These are phyloP conservation scores for Trichoderma brevicompactum DNA, from an alignment of 2,329 filamentous ascomycete genomes.

Conservation along the genomic window DNA sequence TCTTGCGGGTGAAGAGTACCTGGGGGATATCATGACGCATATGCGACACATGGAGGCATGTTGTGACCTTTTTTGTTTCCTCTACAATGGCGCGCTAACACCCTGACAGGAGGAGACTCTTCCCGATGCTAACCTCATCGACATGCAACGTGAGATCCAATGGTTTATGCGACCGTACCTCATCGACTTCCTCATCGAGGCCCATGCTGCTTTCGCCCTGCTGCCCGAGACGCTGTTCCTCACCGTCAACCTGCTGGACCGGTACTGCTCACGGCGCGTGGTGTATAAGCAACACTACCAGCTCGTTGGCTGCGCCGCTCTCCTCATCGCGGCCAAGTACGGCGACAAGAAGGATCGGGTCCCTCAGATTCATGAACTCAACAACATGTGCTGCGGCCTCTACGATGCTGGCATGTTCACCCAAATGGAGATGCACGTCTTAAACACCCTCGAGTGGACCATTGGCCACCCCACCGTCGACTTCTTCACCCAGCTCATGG, in stretches of 20 bases:
- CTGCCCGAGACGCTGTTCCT: constrained; percentile 95
- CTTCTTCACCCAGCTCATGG: constrained; percentile 85
- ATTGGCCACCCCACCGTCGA: constrained; percentile 96
- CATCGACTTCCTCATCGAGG: constrained; percentile 97
- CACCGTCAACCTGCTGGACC: constrained; percentile 92
- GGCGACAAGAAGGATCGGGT: constrained; percentile 98
- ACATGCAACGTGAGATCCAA: constrained; percentile 98
- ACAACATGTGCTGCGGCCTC: constrained; percentile 98
- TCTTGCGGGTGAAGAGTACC: constrained; percentile 84
- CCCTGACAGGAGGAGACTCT: constrained; percentile 72
- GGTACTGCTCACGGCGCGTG: constrained; percentile 96
- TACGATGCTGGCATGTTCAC: constrained; percentile 99
- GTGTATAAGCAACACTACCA: constrained; percentile 99
- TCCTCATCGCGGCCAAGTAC: constrained; percentile 97
- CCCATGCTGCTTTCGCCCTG: constrained; percentile 90
- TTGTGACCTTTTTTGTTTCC: constrained; percentile 13
- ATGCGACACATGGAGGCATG: constrained; percentile 92
- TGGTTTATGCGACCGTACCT: constrained; percentile 99
- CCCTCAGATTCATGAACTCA: constrained; percentile 94
- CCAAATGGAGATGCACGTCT: constrained; percentile 99
- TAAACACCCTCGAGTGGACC: constrained; percentile 95
- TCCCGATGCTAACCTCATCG: constrained; percentile 95
- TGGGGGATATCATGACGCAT: constrained; percentile 91
- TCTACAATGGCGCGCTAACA: constrained; percentile 35
- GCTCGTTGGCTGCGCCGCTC: constrained; percentile 91